Conservation (phyloP, 441 rosid species). For the Pelargonium citronellum region DNA sequence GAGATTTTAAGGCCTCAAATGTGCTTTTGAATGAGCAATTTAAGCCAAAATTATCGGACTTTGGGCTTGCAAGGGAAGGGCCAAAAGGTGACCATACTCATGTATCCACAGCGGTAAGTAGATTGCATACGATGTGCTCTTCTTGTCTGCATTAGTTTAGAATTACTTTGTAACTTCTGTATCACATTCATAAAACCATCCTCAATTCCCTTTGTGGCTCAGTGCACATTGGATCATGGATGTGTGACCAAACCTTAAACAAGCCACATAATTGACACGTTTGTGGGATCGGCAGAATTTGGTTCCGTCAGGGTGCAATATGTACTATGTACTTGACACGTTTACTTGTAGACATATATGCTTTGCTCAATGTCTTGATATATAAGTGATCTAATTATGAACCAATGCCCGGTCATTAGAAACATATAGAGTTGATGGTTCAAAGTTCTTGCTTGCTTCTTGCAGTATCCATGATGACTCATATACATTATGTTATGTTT, state of each 20-base stretch:
- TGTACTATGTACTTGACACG: no score
- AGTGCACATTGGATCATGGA: no score
- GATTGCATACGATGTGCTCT: background rate
- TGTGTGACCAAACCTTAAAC: no score
- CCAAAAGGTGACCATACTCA: conserved; percentile 84
- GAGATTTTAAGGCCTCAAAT: conserved; percentile 89
- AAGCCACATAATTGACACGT: no score
- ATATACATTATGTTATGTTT: background rate
- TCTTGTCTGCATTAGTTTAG: background rate
- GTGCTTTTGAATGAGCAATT: conserved; percentile 75
- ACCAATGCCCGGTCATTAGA: no score
- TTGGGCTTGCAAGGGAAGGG: conserved; percentile 88
- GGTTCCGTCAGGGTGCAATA: no score
- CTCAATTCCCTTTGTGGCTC: no score
- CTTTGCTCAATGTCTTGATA: background rate
- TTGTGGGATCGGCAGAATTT: no score
- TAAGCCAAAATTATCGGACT: conserved; percentile 91
- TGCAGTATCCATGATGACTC: background rate
- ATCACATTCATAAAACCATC: no score
- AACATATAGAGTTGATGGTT: no score
- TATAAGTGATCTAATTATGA: background rate
- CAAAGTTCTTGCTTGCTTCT: no score
- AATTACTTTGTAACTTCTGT: background rate
- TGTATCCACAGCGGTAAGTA: conserved; percentile 76
- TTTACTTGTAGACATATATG: no score